Evolutionary conservation across 2,329 filamentous ascomycete species (phyloP), one percentile per base, ranked within the genome.

Genomic region (Sporothrix globosa): DNA sequence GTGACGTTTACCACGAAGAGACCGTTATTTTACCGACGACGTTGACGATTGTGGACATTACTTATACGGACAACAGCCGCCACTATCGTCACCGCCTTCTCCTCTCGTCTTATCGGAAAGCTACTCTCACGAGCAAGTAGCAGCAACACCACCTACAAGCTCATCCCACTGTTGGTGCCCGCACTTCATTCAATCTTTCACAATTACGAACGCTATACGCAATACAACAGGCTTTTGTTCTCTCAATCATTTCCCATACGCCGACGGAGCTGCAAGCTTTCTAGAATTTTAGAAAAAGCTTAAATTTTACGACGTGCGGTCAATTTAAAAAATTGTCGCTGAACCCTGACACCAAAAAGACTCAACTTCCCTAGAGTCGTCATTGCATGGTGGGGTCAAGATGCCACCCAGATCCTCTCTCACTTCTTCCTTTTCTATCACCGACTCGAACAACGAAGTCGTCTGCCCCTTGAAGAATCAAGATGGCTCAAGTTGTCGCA

Each of bases 401-500:
- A 97, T 97, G 94, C 93, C 94, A 83, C 93, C 93, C 79, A 90
- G 92, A 86, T 88, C 91, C 77, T 90, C 92, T 75, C 86, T 97
- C 79, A 96, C 92, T 74, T 92, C 92, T 79, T 96, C 93, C 75
- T 97, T 97, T 81, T 94, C 93, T 75, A 92, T 97, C 77, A 92
- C 92, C 77, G 93, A 97, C 85, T 88, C 91, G 81, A 95, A 92
- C 81, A 96, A 96, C 81, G 95, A 98, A 83, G 96, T 99, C 79
- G 92, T 97, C 78, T 99, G 96, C 83, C 96, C 96, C 75, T 85
- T 99, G 81, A 90, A 90, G 79, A 97, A 97, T 80, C 94, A 97
- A 79, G 96, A 99, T 88, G 92, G 93, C 80, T 97, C 94, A 76
- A 93, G 91, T 83, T 99, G 96, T 85, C 91, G 95, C 81, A 99